Conservation (phyloP, 2,329 filamentous ascomycete species). For the Pseudogymnoascus sp. region DNA sequence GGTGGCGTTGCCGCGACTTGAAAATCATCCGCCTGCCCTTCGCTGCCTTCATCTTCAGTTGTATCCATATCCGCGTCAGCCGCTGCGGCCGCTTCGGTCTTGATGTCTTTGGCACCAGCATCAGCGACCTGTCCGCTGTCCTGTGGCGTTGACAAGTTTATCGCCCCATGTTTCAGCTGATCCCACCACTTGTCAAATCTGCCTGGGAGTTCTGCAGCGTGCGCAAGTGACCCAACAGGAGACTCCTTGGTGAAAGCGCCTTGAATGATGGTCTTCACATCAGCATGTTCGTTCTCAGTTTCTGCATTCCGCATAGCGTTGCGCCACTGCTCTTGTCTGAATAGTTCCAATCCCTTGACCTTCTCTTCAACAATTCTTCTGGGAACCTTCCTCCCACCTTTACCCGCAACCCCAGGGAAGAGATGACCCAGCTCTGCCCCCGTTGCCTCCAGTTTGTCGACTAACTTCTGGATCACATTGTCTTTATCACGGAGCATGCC, state of each 20-base stretch:
- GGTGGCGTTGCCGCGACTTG: slow-evolving; percentile 26
- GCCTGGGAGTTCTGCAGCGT: not conserved
- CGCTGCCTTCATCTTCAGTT: not conserved
- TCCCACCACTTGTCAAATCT: slow-evolving; percentile 24
- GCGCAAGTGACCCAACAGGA: not conserved
- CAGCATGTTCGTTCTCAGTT: not conserved
- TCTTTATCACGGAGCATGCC: slow-evolving; percentile 43
- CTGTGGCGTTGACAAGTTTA: slow-evolving; percentile 10
- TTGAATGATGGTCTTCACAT: not conserved
- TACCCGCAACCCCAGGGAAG: slow-evolving; percentile 36
- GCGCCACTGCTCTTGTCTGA: slow-evolving; percentile 30
- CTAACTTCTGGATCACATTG: slow-evolving; percentile 43
- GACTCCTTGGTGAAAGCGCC: not conserved
- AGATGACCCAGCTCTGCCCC: slow-evolving; percentile 42
- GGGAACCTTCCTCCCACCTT: slow-evolving; percentile 32
- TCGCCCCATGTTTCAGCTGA: slow-evolving; percentile 19
- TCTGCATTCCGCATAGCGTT: not conserved
- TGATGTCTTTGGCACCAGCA: not conserved
- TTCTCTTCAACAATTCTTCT: slow-evolving; percentile 27
- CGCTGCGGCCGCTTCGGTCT: slow-evolving; percentile 11
- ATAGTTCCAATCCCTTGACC: slow-evolving; percentile 40
- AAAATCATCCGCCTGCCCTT: slow-evolving; percentile 23
- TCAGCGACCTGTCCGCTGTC: not conserved
- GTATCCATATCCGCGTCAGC: slow-evolving; percentile 2
- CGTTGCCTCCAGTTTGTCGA: slow-evolving; percentile 44